Evolutionary conservation across 805 yeast genomes (phyloP).

Genomic region (Starmerella khaoyaiensis): DNA sequence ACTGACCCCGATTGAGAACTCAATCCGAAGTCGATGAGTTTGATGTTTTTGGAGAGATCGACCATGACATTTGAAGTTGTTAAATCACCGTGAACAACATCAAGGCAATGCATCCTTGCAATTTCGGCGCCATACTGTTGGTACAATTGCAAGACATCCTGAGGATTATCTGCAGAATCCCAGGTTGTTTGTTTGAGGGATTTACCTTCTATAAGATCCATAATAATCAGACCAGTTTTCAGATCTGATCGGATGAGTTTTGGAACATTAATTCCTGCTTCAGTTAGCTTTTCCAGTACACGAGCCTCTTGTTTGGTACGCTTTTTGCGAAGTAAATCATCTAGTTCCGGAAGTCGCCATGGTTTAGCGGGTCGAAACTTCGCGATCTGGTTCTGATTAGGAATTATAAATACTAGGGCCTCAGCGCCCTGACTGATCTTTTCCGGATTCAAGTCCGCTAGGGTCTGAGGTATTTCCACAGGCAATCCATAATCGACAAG

Average conservation of each 20-base stretch:
- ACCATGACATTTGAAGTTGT: constrained; percentile 74
- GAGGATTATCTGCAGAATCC: constrained; percentile 19
- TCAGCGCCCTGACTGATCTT: constrained; percentile 24
- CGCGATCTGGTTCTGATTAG: constrained; percentile 33
- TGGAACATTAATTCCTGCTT: constrained; percentile 53
- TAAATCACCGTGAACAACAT: constrained; percentile 84
- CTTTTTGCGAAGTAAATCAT: constrained; percentile 58
- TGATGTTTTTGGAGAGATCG: constrained; percentile 27
- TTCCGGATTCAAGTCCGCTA: constrained; percentile 10
- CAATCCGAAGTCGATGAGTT: constrained; percentile 81
- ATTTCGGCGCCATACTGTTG: constrained; percentile 38
- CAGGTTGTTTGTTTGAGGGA: constrained; percentile 30
- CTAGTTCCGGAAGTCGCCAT: constrained; percentile 80
- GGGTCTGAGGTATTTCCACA: constrained; percentile 17
- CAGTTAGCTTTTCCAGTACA: constrained; percentile 44
- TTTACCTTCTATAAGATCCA: constrained; percentile 58
- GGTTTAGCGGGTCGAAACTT: constrained; percentile 82
- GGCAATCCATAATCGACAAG: constrained; percentile 13
- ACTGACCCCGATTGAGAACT: constrained; percentile 46
- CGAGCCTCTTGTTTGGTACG: constrained; percentile 80
- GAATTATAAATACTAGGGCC: constrained; percentile 18
- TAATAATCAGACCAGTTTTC: constrained; percentile 70
- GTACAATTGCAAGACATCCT: constrained; percentile 7
- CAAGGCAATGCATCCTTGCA: constrained; percentile 54
- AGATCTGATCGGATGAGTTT: constrained; percentile 63